Conservation (phyloP, 176 grass and related monocot genomes). For the Musa beccarii region DNA sequence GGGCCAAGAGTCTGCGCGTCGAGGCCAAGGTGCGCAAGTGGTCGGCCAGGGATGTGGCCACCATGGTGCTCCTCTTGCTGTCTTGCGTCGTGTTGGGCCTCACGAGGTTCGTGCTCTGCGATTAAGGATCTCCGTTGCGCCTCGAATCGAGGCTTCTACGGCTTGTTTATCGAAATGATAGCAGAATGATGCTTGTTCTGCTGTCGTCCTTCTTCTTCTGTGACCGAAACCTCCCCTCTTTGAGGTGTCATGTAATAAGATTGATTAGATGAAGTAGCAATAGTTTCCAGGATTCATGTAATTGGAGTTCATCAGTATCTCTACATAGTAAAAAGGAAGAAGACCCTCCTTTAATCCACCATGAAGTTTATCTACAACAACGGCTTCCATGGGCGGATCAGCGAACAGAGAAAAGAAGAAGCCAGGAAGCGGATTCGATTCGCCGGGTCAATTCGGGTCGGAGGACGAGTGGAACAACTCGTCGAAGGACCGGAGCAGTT, state of each 20-base stretch:
- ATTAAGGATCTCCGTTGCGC: slow-evolving; percentile 17
- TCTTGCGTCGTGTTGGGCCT: slow-evolving; percentile 60
- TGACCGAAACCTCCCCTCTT: neutral
- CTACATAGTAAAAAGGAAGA: too few relatives aligned
- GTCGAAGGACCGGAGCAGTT: slow-evolving; percentile 1
- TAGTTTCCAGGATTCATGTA: too few relatives aligned
- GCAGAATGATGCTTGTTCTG: slow-evolving; percentile 11
- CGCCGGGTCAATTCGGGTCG: neutral
- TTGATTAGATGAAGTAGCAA: neutral
- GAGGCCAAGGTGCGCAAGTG: slow-evolving; percentile 52
- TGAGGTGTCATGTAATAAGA: neutral
- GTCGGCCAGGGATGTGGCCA: slow-evolving; percentile 52
- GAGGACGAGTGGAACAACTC: neutral
- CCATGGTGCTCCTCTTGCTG: slow-evolving; percentile 41
- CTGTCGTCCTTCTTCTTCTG: neutral
- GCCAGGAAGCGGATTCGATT: too few relatives aligned
- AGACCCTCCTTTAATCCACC: too few relatives aligned
- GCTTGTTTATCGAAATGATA: neutral
- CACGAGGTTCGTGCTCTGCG: slow-evolving; percentile 75
- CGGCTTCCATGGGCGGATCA: too few relatives aligned
- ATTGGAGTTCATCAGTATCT: too few relatives aligned
- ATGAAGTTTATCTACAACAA: too few relatives aligned
- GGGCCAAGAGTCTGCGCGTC: slow-evolving; percentile 77
- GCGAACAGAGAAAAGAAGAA: too few relatives aligned
- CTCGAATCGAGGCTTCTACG: too few relatives aligned